phyloP scores from a whole-genome alignment of 2,329 filamentous ascomycete genomes.

The Aspergillus ochraceus region DNA sequence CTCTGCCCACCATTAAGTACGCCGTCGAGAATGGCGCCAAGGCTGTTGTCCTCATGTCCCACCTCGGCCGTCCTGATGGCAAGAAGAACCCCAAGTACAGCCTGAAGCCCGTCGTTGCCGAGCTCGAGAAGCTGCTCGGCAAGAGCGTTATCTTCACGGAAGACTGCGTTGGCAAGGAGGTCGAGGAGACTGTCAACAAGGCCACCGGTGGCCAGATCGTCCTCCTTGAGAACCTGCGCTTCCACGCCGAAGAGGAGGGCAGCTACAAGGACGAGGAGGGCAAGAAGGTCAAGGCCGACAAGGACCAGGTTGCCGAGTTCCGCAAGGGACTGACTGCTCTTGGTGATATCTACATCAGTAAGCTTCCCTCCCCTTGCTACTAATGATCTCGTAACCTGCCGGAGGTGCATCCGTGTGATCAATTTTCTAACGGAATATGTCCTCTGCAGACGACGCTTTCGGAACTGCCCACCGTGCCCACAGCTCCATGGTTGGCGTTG shows the following conservation, averaged over 20 bases:
- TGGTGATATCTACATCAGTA: slow-evolving; percentile 95
- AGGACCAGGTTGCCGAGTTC: slow-evolving; percentile 88
- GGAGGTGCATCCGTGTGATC: background rate
- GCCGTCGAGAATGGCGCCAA: slow-evolving; percentile 88
- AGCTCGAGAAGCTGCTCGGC: slow-evolving; percentile 86
- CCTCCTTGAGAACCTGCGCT: slow-evolving; percentile 95
- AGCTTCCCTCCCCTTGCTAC: slow-evolving; percentile 36
- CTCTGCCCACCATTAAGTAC: slow-evolving; percentile 92
- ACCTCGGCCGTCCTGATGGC: slow-evolving; percentile 93
- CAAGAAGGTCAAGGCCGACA: slow-evolving; percentile 98
- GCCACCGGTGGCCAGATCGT: slow-evolving; percentile 80
- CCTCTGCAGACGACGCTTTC: slow-evolving; percentile 80
- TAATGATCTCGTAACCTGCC: background rate
- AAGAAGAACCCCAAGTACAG: slow-evolving; percentile 90
- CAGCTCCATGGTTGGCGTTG: slow-evolving; percentile 97
- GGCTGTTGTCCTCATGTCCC: slow-evolving; percentile 95
- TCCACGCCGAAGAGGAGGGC: slow-evolving; percentile 97
- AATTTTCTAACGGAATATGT: background rate
- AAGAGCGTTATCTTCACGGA: slow-evolving; percentile 84
- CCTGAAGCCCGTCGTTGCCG: slow-evolving; percentile 83
- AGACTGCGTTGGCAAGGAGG: slow-evolving; percentile 86
- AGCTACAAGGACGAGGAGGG: slow-evolving; percentile 90
- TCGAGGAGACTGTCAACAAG: slow-evolving; percentile 85
- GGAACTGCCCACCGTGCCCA: slow-evolving; percentile 97
- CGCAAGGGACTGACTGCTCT: slow-evolving; percentile 91